A percentile compares a stretch with the other conserved stretches of the same genome.
phyloP scores from a whole-genome alignment of 495 filamentous ascomycete species.

The Corynascus novoguineensis region DNA sequence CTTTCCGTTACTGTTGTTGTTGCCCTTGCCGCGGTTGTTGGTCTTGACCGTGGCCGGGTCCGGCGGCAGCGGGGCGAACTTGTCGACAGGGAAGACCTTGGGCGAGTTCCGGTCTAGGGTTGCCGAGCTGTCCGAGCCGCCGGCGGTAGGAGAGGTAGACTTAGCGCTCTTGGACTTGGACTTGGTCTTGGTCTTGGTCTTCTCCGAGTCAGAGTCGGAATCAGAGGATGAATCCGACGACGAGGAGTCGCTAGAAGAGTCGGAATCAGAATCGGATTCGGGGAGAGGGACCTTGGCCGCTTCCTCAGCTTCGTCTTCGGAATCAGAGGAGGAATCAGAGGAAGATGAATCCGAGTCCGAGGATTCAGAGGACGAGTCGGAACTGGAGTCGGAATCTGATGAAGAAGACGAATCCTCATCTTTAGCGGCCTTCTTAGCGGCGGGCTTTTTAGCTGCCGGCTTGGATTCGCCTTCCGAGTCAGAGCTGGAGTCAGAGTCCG shows the following conservation, averaged over 20 bases:
- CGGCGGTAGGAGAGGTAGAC: conserved; percentile 9
- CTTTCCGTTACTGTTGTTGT: conserved; percentile 42
- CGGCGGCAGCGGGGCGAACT: conserved; percentile 45
- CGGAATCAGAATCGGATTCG: conserved; percentile 32
- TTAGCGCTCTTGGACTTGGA: conserved; percentile 29
- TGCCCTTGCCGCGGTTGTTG: conserved; percentile 43
- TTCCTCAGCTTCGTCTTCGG: conserved; percentile 42
- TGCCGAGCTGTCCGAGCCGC: conserved; percentile 34
- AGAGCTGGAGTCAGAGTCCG: conserved; percentile 30
- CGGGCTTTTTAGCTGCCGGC: conserved; percentile 14
- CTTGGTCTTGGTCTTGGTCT: conserved; percentile 34
- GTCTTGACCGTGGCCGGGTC: conserved; percentile 38
- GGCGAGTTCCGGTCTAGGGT: conserved; percentile 42
- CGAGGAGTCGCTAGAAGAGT: conserved; percentile 27
- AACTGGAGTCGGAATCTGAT: conserved; percentile 28
- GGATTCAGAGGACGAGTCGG: conserved; percentile 24
- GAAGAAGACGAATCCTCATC: conserved; percentile 10
- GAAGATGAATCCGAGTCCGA: conserved; percentile 27
- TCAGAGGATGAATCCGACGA: conserved; percentile 21
- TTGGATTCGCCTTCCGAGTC: conserved; percentile 27
- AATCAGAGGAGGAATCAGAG: conserved; percentile 32
- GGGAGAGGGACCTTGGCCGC: conserved; percentile 52
- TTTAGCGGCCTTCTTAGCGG: conserved; percentile 1
- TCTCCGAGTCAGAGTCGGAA: conserved; percentile 31
- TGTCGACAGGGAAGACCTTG: conserved; percentile 32